Evolutionary conservation across 208 protist genomes (phyloP).

Genomic region (Crithidia bombi): DNA sequence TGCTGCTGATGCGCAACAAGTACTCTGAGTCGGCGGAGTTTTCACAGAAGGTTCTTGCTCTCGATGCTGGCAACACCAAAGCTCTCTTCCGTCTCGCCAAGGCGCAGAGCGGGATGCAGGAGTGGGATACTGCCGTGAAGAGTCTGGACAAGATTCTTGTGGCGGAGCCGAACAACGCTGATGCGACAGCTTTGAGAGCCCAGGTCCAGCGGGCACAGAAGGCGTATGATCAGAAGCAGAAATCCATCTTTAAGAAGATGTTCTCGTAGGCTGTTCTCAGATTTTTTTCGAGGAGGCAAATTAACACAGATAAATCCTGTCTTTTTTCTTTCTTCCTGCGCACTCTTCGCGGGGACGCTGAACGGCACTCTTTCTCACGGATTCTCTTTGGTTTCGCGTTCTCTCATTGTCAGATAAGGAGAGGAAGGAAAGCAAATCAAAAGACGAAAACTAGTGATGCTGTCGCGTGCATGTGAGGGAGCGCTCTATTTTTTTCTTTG

Average conservation of each 20-base stretch:
- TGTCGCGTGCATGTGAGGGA: no score
- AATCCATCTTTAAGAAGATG: conserved; percentile 82
- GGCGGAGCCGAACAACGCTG: conserved; percentile 62
- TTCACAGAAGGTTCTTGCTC: conserved; percentile 70
- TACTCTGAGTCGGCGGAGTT: conserved; percentile 56
- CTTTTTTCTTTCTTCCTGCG: background rate
- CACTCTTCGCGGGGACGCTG: no score
- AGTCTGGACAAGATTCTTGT: conserved; percentile 55
- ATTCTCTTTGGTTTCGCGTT: no score
- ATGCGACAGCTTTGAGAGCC: conserved; percentile 57
- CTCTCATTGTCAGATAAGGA: no score
- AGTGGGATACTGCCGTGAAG: conserved; percentile 73
- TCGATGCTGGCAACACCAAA: conserved; percentile 68
- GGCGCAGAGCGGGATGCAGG: conserved; percentile 60
- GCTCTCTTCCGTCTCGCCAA: conserved; percentile 80
- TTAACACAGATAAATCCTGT: background rate
- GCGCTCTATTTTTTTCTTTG: no score
- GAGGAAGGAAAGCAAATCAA: no score
- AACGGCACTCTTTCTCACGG: no score
- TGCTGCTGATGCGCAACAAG: conserved; percentile 57
- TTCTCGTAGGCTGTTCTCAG: conserved; percentile 45
- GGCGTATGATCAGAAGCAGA: conserved; percentile 84
- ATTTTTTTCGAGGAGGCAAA: background rate
- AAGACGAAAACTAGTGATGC: no score
- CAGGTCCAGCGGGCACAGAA: conserved; percentile 53